These are phyloP conservation scores for Pseudopithomyces maydicus DNA, from an alignment of 2,329 filamentous ascomycete species.

Conservation along the genomic window DNA sequence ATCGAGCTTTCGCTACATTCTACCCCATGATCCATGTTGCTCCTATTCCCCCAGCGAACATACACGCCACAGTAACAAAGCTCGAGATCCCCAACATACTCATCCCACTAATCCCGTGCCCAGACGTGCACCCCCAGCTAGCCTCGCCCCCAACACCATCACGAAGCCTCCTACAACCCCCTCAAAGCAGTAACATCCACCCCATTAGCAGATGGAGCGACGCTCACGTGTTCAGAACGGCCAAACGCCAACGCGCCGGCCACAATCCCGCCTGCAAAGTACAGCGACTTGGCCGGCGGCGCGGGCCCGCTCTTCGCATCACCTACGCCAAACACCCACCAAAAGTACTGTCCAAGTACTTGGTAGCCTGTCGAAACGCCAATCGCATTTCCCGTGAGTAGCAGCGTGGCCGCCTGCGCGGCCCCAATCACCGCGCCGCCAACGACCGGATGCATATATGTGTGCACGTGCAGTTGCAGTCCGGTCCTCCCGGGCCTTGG, in stretches of 20 bases:
- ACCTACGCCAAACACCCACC: slow-evolving; percentile 42
- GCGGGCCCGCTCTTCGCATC: slow-evolving; percentile 22
- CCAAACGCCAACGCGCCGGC: slow-evolving; percentile 54
- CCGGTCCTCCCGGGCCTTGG: neutral
- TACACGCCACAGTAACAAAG: slow-evolving; percentile 63
- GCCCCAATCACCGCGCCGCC: slow-evolving; percentile 65
- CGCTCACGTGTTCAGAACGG: too few species aligned
- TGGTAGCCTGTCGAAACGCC: slow-evolving; percentile 68
- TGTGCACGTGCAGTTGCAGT: slow-evolving; percentile 27
- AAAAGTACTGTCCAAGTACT: slow-evolving; percentile 67
- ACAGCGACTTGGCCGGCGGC: slow-evolving; percentile 50
- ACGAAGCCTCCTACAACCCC: slow-evolving; percentile 58
- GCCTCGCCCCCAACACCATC: slow-evolving; percentile 64
- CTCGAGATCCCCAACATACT: slow-evolving; percentile 67
- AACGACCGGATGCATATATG: too few species aligned
- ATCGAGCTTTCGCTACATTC: too few species aligned
- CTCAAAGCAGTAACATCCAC: slow-evolving; percentile 18
- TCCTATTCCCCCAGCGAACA: slow-evolving; percentile 66
- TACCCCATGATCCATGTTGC: too few species aligned
- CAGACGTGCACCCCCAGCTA: slow-evolving; percentile 72
- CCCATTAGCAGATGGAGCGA: neutral
- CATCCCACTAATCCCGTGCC: slow-evolving; percentile 71
- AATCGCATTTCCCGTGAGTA: slow-evolving; percentile 59
- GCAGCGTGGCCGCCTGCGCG: slow-evolving; percentile 62
- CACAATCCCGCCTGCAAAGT: slow-evolving; percentile 60